Conservation (phyloP, 495 filamentous ascomycete species). For the Hypoxylon rickii region DNA sequence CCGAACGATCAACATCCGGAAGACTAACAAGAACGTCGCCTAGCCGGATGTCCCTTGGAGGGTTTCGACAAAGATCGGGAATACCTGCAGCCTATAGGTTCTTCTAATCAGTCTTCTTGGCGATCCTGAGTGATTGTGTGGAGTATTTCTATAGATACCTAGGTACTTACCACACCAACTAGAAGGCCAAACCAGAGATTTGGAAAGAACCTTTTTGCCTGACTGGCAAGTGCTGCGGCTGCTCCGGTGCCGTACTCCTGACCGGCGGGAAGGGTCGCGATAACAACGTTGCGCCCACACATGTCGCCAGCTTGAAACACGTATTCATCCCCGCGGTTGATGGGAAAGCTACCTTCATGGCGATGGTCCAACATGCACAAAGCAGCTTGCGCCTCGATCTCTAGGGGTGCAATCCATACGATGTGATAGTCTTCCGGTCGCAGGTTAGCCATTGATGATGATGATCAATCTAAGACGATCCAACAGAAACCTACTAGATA, state of each 20-base stretch:
- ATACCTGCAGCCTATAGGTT: slow-evolving; percentile 15
- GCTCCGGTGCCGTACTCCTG: slow-evolving; percentile 44
- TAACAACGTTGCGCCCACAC: slow-evolving; percentile 46
- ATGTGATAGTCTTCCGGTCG: slow-evolving; percentile 29
- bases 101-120: too few relatives aligned
- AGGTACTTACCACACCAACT: slow-evolving; percentile 43
- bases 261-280: slow-evolving; percentile 44
- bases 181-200: slow-evolving; percentile 46
- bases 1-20: slow-evolving; percentile 17
- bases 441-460: background rate
- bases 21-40: slow-evolving; percentile 46
- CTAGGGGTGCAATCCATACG: slow-evolving; percentile 37
- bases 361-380: slow-evolving; percentile 31
- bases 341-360: slow-evolving; percentile 15
- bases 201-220: slow-evolving; percentile 45
- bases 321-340: slow-evolving; percentile 42
- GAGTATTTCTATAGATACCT: too few relatives aligned
- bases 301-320: slow-evolving; percentile 42
- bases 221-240: slow-evolving; percentile 44
- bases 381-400: slow-evolving; percentile 40
- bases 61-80: slow-evolving; percentile 21
- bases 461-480: too few relatives aligned
- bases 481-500: too few relatives aligned
- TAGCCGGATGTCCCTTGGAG: slow-evolving; percentile 45
- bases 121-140: too few relatives aligned